Evolutionary conservation across 345 rosid genomes (phyloP).

Genomic region (Turnera subulata): DNA sequence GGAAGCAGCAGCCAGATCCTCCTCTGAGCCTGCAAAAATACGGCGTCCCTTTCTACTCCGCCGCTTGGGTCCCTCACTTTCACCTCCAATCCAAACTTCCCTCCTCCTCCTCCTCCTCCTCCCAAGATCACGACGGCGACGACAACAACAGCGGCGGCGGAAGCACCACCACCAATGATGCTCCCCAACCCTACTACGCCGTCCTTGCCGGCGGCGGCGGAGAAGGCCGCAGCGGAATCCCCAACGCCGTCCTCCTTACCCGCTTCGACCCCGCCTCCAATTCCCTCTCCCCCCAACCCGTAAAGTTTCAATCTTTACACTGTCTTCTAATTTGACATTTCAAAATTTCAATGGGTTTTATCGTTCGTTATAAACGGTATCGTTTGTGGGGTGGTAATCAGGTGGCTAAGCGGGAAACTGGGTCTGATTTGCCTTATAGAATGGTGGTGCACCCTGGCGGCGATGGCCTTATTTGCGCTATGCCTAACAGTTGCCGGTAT

Average conservation of each 20-base stretch:
- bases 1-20: neutral
- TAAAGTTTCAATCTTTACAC: slow-evolving; percentile 21
- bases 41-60: slow-evolving; percentile 79
- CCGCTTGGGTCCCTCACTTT: slow-evolving; percentile 58
- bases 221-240: slow-evolving; percentile 77
- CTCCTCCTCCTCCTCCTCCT: no score
- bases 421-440: slow-evolving; percentile 74
- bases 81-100: slow-evolving; percentile 37
- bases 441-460: slow-evolving; percentile 78
- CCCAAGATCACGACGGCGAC: no score
- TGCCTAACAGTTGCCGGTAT: slow-evolving; percentile 71
- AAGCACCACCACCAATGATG: neutral
- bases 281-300: slow-evolving; percentile 71
- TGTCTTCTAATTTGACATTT: neutral
- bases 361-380: neutral
- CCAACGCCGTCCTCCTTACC: slow-evolving; percentile 56
- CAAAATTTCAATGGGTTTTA: neutral
- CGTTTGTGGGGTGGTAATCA: slow-evolving; percentile 11
- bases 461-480: slow-evolving; percentile 70
- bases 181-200: slow-evolving; percentile 28
- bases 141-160: slow-evolving; percentile 4
- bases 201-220: slow-evolving; percentile 88
- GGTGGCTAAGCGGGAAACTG: slow-evolving; percentile 50
- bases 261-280: slow-evolving; percentile 47
- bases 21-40: slow-evolving; percentile 49